Evolutionary conservation across 139 green algal species (phyloP), one percentile per base, ranked within the genome.

Genomic region (Picochlorum sp.): DNA sequence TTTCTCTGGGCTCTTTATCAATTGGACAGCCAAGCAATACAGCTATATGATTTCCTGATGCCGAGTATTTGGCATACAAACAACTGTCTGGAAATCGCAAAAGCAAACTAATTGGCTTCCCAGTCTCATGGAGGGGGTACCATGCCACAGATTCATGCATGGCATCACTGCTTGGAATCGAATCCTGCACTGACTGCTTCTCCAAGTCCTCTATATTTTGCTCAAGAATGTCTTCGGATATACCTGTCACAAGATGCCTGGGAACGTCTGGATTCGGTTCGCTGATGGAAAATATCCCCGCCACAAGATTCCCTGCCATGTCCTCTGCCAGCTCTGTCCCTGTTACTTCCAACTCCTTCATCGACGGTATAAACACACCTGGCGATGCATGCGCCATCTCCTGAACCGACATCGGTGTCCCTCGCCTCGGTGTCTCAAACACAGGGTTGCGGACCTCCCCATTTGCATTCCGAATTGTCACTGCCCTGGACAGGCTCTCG

Each of bases 1-100:
- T 26, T 41, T 66, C 60, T 21, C 24, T 57, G 10, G 60, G 60
- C 15, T 56, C 37, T 38, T 16, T 24, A 44, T 66, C 60, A 23
- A 41, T 31, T 49, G 52, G 34, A 23, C 37, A 56, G 11, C 60
- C 60, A 21, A 66, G n/a, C 14, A 66, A 31, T 5, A 66, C 6
- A 21, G 60, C 60, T 18, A 66, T 26, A 24, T 56, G 37, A 21
- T 21, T n/a, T 26, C 10, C 31, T 56, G 52, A 28, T 56, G n/a
- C 11, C 2, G 60, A 56, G 5, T 15, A 26, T 38, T 14, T 45
- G 16, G 34, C 60, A 0, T 23, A 38, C 37, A 66, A 20, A 10
- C 14, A 28, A 21, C n/a, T 28, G 13, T 66, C n/a, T 23, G 60
- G 34, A 31, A 66, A 44, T 15, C 60, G 8, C 2, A 66, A 57